Conservation (phyloP, 2,329 filamentous ascomycete genomes). For the Emmonsiellopsis sp. region DNA sequence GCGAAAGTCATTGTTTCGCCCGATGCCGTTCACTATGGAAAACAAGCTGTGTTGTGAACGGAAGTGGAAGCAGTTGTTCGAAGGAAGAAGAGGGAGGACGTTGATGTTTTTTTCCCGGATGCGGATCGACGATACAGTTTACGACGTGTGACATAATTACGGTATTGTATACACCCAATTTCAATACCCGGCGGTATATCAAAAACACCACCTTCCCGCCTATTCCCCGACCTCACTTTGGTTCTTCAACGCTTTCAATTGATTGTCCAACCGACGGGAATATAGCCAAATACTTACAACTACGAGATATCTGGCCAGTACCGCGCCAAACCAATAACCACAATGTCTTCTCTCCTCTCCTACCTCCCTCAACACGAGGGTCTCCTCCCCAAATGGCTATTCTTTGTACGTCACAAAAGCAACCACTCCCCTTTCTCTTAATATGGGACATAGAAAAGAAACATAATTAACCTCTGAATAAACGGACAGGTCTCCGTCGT, state of each 20-base stretch:
- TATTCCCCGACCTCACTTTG: no score
- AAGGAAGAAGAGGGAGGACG: neutral
- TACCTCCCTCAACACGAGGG: constrained; percentile 37
- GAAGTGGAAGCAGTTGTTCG: neutral
- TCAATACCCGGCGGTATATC: no score
- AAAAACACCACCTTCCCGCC: no score
- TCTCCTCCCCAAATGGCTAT: constrained; percentile 54
- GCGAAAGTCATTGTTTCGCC: constrained; percentile 23
- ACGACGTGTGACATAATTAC: no score
- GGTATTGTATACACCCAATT: no score
- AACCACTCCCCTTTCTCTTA: neutral
- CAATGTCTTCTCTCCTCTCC: neutral
- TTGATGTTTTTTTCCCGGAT: neutral
- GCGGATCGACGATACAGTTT: no score
- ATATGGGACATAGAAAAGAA: neutral
- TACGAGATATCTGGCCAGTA: no score
- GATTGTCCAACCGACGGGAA: no score
- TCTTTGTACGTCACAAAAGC: constrained; percentile 42
- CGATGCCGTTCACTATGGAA: neutral
- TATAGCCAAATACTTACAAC: no score
- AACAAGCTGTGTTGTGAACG: neutral
- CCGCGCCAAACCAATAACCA: neutral
- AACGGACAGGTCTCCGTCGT: constrained; percentile 62
- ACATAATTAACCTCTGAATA: constrained; percentile 2
- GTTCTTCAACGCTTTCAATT: no score